These are phyloP conservation scores for Neonectria ditissima DNA, from an alignment of 2,329 filamentous ascomycete genomes.

Conservation along the genomic window DNA sequence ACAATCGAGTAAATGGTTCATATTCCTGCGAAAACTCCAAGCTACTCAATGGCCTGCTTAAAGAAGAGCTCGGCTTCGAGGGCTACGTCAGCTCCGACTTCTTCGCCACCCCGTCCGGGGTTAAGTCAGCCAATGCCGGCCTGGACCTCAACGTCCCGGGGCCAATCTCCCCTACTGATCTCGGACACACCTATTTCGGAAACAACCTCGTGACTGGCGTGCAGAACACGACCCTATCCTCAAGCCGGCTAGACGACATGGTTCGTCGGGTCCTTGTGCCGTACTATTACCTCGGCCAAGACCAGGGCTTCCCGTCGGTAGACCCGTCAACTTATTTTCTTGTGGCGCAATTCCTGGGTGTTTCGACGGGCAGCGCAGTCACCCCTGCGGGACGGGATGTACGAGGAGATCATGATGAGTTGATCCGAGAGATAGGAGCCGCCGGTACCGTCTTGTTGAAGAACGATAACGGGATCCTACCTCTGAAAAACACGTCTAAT, in stretches of 20 bases:
- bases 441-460: constrained; percentile 76
- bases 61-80: constrained; percentile 69
- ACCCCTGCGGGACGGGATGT: constrained; percentile 67
- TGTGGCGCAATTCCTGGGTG: neutral
- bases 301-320: constrained; percentile 5
- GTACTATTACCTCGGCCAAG: constrained; percentile 19
- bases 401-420: constrained; percentile 70
- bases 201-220: neutral
- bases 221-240: constrained; percentile 6
- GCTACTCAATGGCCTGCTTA: constrained; percentile 74
- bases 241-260: constrained; percentile 6
- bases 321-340: constrained; percentile 5
- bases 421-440: constrained; percentile 67
- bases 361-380: constrained; percentile 54
- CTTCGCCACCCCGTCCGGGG: constrained; percentile 73
- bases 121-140: constrained; percentile 71
- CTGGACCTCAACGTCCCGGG: constrained; percentile 80
- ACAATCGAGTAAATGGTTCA: constrained; percentile 78
- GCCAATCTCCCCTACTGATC: constrained; percentile 49
- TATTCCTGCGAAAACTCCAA: constrained; percentile 79
- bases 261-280: constrained; percentile 16
- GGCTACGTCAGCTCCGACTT: constrained; percentile 78
- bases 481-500: constrained; percentile 64
- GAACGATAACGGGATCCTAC: constrained; percentile 68
- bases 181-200: neutral